Conservation (phyloP, 192 early-diverging fungal genomes). For the Coemansia sp. region DNA sequence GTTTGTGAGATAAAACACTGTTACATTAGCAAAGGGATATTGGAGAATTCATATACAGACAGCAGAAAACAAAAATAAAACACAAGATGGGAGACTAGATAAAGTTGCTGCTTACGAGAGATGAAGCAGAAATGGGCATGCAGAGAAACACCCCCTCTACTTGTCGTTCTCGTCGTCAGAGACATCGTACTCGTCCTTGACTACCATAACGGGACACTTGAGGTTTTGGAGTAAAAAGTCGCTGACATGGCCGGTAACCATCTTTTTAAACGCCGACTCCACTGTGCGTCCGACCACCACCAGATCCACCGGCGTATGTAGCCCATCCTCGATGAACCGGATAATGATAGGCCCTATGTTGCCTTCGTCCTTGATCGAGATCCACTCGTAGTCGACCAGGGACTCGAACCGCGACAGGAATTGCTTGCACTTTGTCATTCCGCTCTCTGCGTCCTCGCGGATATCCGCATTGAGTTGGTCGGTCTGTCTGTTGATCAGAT, state of each 20-base stretch:
- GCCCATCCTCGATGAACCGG: constrained; percentile 35
- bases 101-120: too few species aligned
- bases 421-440: constrained; percentile 49
- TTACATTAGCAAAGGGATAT: too few species aligned
- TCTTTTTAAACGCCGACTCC: constrained; percentile 31
- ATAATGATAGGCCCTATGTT: constrained; percentile 43
- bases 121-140: too few species aligned
- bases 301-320: constrained; percentile 42
- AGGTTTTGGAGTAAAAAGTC: constrained; percentile 36
- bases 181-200: constrained; percentile 53
- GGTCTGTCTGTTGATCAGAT: constrained; percentile 50
- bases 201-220: constrained; percentile 48
- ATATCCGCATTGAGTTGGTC: constrained; percentile 55
- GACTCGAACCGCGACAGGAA: constrained; percentile 54
- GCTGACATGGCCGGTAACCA: constrained; percentile 46
- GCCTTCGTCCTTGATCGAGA: constrained; percentile 54
- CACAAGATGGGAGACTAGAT: background rate
- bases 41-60: too few species aligned
- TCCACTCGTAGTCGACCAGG: constrained; percentile 51
- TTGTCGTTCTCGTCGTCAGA: constrained; percentile 40
- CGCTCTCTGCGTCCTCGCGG: constrained; percentile 48
- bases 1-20: too few species aligned
- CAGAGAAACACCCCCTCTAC: background rate
- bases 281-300: constrained; percentile 37
- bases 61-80: background rate